phyloP scores from a whole-genome alignment of 2,329 filamentous ascomycete species.

The Aspergillus fumigatiaffinis region DNA sequence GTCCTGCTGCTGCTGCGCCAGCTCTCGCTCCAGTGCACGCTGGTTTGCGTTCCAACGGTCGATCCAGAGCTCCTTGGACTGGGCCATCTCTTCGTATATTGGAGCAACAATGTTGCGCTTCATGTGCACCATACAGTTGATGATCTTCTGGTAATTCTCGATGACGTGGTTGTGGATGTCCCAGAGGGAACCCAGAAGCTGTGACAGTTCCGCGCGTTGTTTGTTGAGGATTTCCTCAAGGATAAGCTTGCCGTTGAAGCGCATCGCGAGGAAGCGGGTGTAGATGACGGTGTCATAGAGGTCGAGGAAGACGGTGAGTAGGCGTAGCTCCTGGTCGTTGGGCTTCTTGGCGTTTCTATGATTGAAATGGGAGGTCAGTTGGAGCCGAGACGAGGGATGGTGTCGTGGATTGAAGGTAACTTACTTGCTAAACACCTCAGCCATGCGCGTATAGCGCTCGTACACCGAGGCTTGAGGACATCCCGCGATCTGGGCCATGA shows the following conservation, averaged over 20 bases:
- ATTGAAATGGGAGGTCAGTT: not conserved
- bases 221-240: constrained; percentile 4
- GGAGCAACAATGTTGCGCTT: constrained; percentile 11
- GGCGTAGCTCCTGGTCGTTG: constrained; percentile 14
- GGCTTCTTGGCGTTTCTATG: constrained; percentile 19
- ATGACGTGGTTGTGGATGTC: constrained; percentile 16
- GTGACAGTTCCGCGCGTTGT: constrained; percentile 11
- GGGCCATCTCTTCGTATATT: constrained; percentile 5
- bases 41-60: constrained; percentile 3
- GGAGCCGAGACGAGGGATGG: not conserved
- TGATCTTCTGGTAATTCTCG: constrained; percentile 18
- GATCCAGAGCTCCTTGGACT: constrained; percentile 10
- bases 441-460: not conserved
- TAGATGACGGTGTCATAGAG: constrained; percentile 27
- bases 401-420: not conserved
- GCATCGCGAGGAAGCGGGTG: constrained; percentile 16
- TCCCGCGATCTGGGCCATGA: constrained; percentile 9
- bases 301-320: constrained; percentile 20
- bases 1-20: not conserved
- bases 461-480: not conserved
- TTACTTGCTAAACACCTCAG: constrained; percentile 17
- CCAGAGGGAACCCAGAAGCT: constrained; percentile 15
- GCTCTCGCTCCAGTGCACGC: not conserved
- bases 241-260: constrained; percentile 15
- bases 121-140: constrained; percentile 12